phyloP scores from a whole-genome alignment of 2,329 filamentous ascomycete species.

The Colletotrichum siamense region DNA sequence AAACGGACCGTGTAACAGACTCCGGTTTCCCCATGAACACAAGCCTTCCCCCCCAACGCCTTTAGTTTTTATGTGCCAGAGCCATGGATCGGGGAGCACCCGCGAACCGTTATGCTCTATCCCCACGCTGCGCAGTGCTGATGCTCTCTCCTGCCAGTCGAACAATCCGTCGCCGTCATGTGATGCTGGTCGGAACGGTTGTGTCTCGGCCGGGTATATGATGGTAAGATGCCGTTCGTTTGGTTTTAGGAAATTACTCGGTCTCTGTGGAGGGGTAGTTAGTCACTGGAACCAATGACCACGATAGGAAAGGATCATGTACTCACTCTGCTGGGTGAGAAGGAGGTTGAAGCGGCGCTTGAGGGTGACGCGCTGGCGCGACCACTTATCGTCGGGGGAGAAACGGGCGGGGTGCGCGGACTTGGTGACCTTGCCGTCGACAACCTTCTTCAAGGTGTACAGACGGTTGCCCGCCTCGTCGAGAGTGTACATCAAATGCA shows the following conservation, averaged over 20 bases:
- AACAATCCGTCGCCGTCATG: neutral
- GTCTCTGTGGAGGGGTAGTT: neutral
- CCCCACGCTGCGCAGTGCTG: neutral
- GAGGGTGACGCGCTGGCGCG: slow-evolving; percentile 90
- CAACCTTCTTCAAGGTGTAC: slow-evolving; percentile 95
- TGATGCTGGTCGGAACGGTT: neutral
- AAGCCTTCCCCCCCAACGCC: slow-evolving; percentile 19
- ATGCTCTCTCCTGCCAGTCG: neutral
- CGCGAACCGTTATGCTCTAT: neutral
- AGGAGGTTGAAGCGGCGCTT: slow-evolving; percentile 93
- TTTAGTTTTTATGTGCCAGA: slow-evolving; percentile 3
- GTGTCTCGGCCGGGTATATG: neutral
- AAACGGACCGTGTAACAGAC: slow-evolving; percentile 7
- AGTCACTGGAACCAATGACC: neutral
- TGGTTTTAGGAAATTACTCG: neutral
- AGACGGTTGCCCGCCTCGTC: slow-evolving; percentile 82
- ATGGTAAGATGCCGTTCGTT: neutral
- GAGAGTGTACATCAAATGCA: slow-evolving; percentile 72
- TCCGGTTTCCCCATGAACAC: slow-evolving; percentile 11
- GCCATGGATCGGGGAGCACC: neutral
- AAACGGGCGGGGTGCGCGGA: slow-evolving; percentile 95
- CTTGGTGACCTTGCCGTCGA: slow-evolving; percentile 88
- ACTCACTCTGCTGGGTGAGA: slow-evolving; percentile 75
- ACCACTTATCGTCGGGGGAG: slow-evolving; percentile 99
- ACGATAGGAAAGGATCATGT: neutral